Conservation (phyloP, 2,329 filamentous ascomycete genomes). For the Colletotrichum filicis region DNA sequence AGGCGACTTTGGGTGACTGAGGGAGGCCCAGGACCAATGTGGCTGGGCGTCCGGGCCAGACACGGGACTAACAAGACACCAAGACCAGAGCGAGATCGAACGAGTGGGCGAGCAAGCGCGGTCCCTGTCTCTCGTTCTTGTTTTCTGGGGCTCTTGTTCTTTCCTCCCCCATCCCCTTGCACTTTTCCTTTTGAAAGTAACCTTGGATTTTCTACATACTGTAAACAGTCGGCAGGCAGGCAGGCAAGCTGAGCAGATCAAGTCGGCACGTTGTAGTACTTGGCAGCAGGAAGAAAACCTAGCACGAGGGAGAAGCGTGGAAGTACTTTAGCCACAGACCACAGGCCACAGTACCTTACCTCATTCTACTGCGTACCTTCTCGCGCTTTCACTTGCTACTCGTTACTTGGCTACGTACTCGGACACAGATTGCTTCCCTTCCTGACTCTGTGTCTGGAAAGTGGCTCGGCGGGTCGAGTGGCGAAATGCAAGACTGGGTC, state of each 20-base stretch:
- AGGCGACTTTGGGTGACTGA: conserved; percentile 11
- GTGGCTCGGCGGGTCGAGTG: conserved; percentile 26
- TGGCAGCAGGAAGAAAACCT: neutral
- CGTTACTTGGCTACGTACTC: neutral
- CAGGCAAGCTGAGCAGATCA: neutral
- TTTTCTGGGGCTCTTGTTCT: neutral
- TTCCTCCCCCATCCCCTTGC: neutral
- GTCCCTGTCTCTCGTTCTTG: neutral
- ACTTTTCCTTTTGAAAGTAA: neutral
- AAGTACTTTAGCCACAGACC: too few species aligned
- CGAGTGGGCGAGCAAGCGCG: conserved; percentile 6
- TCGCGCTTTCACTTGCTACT: neutral
- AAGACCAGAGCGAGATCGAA: conserved; percentile 9
- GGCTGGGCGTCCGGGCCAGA: conserved; percentile 21
- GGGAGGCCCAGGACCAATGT: conserved; percentile 17
- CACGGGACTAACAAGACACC: neutral
- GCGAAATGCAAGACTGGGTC: conserved; percentile 24
- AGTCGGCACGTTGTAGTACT: neutral
- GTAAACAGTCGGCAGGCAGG: neutral
- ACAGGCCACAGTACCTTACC: too few species aligned
- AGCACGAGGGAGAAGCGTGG: neutral
- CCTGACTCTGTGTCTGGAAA: conserved; percentile 5
- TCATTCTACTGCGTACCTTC: too few species aligned
- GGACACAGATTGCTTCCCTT: neutral
- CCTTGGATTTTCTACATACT: neutral